Conservation (phyloP, 495 filamentous ascomycete species). For the Bacidia gigantensis region DNA sequence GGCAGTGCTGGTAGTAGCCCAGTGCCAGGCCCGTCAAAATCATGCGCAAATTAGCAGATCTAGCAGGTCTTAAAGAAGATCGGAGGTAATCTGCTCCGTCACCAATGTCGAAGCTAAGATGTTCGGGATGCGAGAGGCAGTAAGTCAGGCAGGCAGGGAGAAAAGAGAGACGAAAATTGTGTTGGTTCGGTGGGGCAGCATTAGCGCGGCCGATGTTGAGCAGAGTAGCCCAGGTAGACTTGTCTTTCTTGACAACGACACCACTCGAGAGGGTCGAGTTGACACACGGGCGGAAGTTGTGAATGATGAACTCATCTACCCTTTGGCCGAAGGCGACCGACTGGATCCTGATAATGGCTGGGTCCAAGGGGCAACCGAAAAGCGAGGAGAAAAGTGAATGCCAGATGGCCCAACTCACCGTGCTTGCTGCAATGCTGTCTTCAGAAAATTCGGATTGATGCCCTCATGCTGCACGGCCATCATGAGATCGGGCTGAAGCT, state of each 20-base stretch:
- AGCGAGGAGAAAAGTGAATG: constrained; percentile 26
- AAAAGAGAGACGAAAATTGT: not conserved
- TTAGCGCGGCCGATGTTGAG: not conserved
- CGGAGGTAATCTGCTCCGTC: too few relatives aligned
- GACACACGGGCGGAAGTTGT: too few relatives aligned
- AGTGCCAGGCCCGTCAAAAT: not conserved
- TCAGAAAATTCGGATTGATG: constrained; percentile 40
- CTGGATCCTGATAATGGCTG: not conserved
- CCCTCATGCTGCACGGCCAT: constrained; percentile 25
- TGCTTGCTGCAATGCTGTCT: constrained; percentile 25
- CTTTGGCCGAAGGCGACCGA: not conserved
- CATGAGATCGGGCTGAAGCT: not conserved
- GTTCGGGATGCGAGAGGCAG: not conserved
- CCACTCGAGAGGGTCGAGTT: too few relatives aligned
- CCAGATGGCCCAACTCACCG: constrained; percentile 26
- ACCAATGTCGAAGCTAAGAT: too few relatives aligned
- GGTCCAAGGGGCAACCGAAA: not conserved
- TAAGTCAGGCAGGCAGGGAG: not conserved
- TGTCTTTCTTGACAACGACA: too few relatives aligned
- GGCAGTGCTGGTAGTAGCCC: not conserved
- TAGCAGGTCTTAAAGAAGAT: too few relatives aligned
- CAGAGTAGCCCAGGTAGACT: too few relatives aligned
- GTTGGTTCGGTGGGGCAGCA: not conserved
- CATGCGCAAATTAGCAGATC: not conserved
- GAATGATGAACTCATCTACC: too few relatives aligned